Conservation (phyloP, 1,284 basidiomycete genomes). For the Papiliotrema terrestris region DNA sequence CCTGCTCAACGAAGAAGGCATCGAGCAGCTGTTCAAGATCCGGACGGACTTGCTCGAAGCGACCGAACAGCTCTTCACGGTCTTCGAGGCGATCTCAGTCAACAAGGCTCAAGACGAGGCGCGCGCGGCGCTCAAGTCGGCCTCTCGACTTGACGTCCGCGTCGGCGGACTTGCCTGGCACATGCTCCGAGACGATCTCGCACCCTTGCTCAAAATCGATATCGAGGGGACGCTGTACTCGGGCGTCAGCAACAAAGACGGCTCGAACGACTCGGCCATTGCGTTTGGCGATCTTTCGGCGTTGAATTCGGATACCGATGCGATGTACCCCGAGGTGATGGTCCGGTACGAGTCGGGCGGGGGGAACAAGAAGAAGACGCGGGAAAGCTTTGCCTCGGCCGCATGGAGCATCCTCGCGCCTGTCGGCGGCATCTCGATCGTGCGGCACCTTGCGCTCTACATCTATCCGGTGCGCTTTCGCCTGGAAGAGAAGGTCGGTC, state of each 20-base stretch:
- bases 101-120: slow-evolving; percentile 66
- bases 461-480: slow-evolving; percentile 85
- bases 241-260: slow-evolving; percentile 84
- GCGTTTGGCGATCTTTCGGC: slow-evolving; percentile 72
- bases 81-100: slow-evolving; percentile 82
- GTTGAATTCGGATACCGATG: slow-evolving; percentile 80
- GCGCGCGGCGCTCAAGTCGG: slow-evolving; percentile 69
- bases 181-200: slow-evolving; percentile 72
- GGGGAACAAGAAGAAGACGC: slow-evolving; percentile 5
- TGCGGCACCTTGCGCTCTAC: slow-evolving; percentile 75
- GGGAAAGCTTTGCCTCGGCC: slow-evolving; percentile 16
- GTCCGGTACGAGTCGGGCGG: slow-evolving; percentile 9
- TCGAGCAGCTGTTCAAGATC: slow-evolving; percentile 58
- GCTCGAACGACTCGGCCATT: slow-evolving; percentile 77
- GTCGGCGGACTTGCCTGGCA: slow-evolving; percentile 90
- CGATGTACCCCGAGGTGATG: slow-evolving; percentile 84
- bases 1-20: slow-evolving; percentile 54
- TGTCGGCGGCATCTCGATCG: slow-evolving; percentile 89
- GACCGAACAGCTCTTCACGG: slow-evolving; percentile 74
- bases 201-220: slow-evolving; percentile 80
- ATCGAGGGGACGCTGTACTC: slow-evolving; percentile 75
- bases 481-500: slow-evolving; percentile 77
- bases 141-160: slow-evolving; percentile 73
- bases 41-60: slow-evolving; percentile 72
- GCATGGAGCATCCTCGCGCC: slow-evolving; percentile 76